Evolutionary conservation across 78 protist genomes (phyloP), one percentile per base, ranked within the genome.

Genomic region (Guillardia theta): DNA sequence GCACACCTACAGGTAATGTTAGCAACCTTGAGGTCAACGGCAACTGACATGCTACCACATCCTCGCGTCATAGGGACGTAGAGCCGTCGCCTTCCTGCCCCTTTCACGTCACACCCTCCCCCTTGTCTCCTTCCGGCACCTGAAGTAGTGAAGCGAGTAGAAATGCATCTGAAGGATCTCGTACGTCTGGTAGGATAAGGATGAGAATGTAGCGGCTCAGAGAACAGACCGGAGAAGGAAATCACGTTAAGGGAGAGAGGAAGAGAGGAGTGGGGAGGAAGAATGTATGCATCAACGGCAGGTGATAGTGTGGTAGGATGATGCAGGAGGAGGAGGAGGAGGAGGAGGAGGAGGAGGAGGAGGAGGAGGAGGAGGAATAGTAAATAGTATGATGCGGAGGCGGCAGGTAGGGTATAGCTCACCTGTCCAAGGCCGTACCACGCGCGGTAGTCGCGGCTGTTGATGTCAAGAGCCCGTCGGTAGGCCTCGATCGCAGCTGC

Each of bases 191-290:
- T n/a, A n/a, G n/a, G n/a, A n/a, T n/a, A n/a, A n/a, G n/a, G n/a
- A n/a, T n/a, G n/a, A n/a, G n/a, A 99, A 3, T 99, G 99, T 0
- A 98, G 93, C 15, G 98, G 98, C 70, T 98, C n/a, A n/a, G n/a
- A n/a, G n/a, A n/a, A 98, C 99, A 98, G 96, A 0, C 98, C 99
- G n/a, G 88, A 21, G 24, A 22, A 18, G 39, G 88, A 18, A 78
- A 36, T 37, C 44, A 15, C 44, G 88, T 10, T 78, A 22, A 37
- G n/a, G n/a, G n/a, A n/a, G n/a, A n/a, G n/a, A n/a, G n/a, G n/a
- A n/a, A n/a, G n/a, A n/a, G n/a, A n/a, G n/a, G n/a, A n/a, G n/a
- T n/a, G n/a, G n/a, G n/a, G n/a, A n/a, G n/a, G n/a, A n/a, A n/a
- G n/a, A n/a, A 37, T 37, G 39, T 19, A 77, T 37, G 39, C 18